Evolutionary conservation across 306 rosid genomes (phyloP), one percentile per base, ranked within the genome.

Genomic region (Glycine tomentella): DNA sequence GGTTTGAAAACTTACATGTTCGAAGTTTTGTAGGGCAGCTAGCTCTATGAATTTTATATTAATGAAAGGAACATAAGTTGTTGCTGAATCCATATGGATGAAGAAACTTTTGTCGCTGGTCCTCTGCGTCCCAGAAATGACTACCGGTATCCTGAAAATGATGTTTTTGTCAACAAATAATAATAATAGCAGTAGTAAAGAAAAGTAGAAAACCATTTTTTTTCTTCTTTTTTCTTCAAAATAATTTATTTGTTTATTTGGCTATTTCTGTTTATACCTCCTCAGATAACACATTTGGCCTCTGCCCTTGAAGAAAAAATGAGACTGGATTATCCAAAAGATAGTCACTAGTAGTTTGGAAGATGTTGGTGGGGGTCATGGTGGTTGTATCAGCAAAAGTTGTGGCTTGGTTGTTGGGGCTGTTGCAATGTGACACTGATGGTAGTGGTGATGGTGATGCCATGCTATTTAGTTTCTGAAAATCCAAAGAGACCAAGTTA

Each of bases 21-120:
- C 31, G 84, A 64, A 74, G 85, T 78, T 64, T 74, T 67, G 91
- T 80, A 79, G 86, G 81, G 80, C 76, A 83, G 81, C 31, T 25
- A 25, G 31, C 78, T 31, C 11, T 46, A 46, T 67, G 64, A 71
- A 70, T 38, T 78, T 58, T 46, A 36, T 48, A 83, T 84, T 86
- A 89, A 80, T 90, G 88, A 89, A 88, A 92, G 82, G 89, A 88
- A 73, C 94, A 83, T 77, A 83, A 82, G 83, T 89, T 90, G 92
- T 79, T 83, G 87, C 75, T 84, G 87, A 89, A 83, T 72, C 86
- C 92, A 85, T 85, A 87, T 81, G 91, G 87, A 86, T 77, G 84
- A 77, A 88, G 91, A 90, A 88, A 82, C 85, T 81, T 88, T 85
- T 93, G 94, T 88, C 94, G 84, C 40, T 91, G 97, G 25, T 92